A percentile compares a stretch with the other conserved stretches of the same genome.
These are phyloP conservation scores for Sherardia arvensis DNA, from an alignment of 257 asterid genomes.

Conservation along the genomic window DNA sequence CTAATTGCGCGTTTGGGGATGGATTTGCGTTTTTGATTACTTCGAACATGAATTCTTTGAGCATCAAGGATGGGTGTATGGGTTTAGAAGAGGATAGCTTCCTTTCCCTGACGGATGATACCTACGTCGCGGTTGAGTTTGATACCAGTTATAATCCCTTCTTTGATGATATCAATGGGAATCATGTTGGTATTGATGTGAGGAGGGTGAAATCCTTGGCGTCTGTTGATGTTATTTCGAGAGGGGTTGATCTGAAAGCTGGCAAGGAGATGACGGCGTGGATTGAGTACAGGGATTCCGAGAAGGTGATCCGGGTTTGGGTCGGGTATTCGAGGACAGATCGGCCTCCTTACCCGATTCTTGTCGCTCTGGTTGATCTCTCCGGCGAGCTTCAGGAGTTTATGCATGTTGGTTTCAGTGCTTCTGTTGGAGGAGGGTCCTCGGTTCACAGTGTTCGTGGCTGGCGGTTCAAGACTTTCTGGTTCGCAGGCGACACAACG, in stretches of 20 bases:
- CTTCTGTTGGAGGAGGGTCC: conserved; percentile 58
- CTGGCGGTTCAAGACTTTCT: conserved; percentile 59
- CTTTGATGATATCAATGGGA: conserved; percentile 35
- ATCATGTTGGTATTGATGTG: conserved; percentile 51
- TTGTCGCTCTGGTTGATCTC: conserved; percentile 35
- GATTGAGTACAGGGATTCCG: conserved; percentile 51
- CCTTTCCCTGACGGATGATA: conserved; percentile 16
- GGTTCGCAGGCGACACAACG: conserved; percentile 19
- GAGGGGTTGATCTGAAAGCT: conserved; percentile 38
- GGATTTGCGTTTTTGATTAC: conserved; percentile 59
- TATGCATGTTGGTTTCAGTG: conserved; percentile 70
- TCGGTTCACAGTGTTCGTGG: conserved; percentile 29
- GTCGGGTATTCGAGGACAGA: conserved; percentile 24
- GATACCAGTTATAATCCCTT: conserved; percentile 39
- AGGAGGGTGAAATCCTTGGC: conserved; percentile 35
- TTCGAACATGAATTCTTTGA: conserved; percentile 29
- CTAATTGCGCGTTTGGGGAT: conserved; percentile 61
- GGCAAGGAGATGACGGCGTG: conserved; percentile 47
- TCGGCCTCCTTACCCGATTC: conserved; percentile 47
- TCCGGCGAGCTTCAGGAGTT: conserved; percentile 47
- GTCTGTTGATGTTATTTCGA: conserved; percentile 29
- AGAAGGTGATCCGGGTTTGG: conserved; percentile 50
- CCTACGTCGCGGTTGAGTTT: conserved; percentile 55
- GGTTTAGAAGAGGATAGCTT: conserved; percentile 35
- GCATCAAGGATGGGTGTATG: conserved; percentile 42